Conservation (phyloP, 2,329 filamentous ascomycete species). For the Talaromyces albobiverticillius region DNA sequence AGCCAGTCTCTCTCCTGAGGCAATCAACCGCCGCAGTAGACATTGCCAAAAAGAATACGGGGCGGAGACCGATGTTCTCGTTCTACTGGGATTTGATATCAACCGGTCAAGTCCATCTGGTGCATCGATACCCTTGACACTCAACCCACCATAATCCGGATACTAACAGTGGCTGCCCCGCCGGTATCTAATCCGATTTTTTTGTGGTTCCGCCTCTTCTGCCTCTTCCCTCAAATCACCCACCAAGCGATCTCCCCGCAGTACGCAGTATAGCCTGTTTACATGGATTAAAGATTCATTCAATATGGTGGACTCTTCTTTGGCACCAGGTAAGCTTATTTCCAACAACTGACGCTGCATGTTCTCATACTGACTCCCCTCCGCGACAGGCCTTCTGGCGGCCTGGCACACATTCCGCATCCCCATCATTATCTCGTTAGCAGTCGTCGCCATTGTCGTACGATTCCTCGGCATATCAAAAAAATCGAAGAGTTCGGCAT, state of each 20-base stretch:
- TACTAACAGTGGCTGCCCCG: background rate
- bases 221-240: background rate
- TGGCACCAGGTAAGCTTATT: conserved; percentile 3
- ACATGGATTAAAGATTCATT: background rate
- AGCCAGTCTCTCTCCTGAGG: no score
- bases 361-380: background rate
- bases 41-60: no score
- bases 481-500: conserved; percentile 26
- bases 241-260: no score
- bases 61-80: no score
- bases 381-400: conserved; percentile 33
- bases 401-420: conserved; percentile 50
- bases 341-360: background rate
- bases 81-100: no score
- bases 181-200: background rate
- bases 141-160: no score
- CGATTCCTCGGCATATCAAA: conserved; percentile 18
- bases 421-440: conserved; percentile 41
- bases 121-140: no score
- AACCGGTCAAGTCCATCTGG: no score
- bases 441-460: conserved; percentile 28
- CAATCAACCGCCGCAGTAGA: no score
- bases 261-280: no score
- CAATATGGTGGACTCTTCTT: conserved; percentile 4
- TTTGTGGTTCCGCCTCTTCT: background rate